Conservation (phyloP, 2,329 filamentous ascomycete species). For the Hypomyces rosellus region DNA sequence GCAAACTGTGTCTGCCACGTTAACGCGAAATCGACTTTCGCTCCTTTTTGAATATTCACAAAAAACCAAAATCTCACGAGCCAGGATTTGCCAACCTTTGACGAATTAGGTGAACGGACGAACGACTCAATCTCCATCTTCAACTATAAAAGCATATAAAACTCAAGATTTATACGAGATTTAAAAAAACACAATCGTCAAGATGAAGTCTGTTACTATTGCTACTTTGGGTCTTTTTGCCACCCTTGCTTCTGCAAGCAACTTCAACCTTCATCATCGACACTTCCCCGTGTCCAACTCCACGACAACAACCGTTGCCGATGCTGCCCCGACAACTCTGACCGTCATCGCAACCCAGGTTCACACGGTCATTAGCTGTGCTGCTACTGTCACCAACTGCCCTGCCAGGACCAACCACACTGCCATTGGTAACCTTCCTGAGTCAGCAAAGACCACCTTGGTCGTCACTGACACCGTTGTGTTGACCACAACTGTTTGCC, state of each 20-base stretch:
- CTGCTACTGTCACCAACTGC: conserved; percentile 53
- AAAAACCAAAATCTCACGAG: not conserved
- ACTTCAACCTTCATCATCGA: conserved; percentile 3
- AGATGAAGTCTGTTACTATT: conserved; percentile 10
- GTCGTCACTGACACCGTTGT: conserved; percentile 34
- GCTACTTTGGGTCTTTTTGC: conserved; percentile 9
- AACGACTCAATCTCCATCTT: not conserved
- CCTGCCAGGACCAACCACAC: conserved; percentile 27
- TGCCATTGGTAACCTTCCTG: conserved; percentile 29
- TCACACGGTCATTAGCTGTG: conserved; percentile 53
- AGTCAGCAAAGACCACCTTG: conserved; percentile 26
- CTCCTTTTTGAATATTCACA: conserved; percentile 11
- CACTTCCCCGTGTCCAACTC: conserved; percentile 19
- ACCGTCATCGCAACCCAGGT: conserved; percentile 50
- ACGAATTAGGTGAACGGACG: not conserved
- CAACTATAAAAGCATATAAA: not conserved
- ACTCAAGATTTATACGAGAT: not conserved
- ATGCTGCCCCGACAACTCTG: conserved; percentile 30
- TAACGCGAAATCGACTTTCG: conserved; percentile 29
- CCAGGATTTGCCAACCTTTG: conserved; percentile 1
- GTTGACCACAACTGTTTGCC: conserved; percentile 39
- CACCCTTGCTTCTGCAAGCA: conserved; percentile 12
- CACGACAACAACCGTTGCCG: conserved; percentile 13
- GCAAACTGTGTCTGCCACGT: conserved; percentile 27
- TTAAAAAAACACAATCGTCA: not conserved